phyloP scores from a whole-genome alignment of 257 asterid genomes.

The Capsicum rhomboideum region DNA sequence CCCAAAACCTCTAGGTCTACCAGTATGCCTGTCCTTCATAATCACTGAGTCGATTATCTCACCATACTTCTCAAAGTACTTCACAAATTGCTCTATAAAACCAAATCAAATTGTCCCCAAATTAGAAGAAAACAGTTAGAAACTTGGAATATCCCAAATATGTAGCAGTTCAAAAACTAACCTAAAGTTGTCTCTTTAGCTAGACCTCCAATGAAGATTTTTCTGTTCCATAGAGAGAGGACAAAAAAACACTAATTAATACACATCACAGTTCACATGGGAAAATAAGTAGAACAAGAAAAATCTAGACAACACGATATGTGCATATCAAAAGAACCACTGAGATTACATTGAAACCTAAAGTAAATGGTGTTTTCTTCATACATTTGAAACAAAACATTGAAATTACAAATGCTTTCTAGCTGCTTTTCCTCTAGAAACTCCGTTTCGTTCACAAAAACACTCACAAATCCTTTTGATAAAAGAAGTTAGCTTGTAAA shows the following conservation, averaged over 20 bases:
- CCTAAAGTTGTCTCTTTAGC: constrained; percentile 83
- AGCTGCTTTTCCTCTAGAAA: too few species aligned
- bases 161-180: constrained; percentile 5
- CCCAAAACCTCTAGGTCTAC: constrained; percentile 94
- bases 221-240: constrained; percentile 24
- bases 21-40: constrained; percentile 83
- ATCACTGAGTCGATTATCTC: constrained; percentile 89
- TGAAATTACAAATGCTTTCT: too few species aligned
- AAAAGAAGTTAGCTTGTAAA: too few species aligned
- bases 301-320: background rate
- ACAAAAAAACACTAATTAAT: background rate
- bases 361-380: background rate
- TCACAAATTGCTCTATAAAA: constrained; percentile 58
- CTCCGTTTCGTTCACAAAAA: too few species aligned
- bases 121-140: background rate
- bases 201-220: constrained; percentile 87
- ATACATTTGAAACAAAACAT: background rate
- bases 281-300: background rate
- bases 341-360: too few species aligned
- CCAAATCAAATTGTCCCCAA: background rate
- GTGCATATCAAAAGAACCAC: background rate
- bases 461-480: too few species aligned
- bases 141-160: background rate
- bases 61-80: constrained; percentile 92
- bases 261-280: background rate